Evolutionary conservation across 2,329 filamentous ascomycete species (phyloP), one percentile per base, ranked within the genome.

Genomic region (Fusarium abutilonis): DNA sequence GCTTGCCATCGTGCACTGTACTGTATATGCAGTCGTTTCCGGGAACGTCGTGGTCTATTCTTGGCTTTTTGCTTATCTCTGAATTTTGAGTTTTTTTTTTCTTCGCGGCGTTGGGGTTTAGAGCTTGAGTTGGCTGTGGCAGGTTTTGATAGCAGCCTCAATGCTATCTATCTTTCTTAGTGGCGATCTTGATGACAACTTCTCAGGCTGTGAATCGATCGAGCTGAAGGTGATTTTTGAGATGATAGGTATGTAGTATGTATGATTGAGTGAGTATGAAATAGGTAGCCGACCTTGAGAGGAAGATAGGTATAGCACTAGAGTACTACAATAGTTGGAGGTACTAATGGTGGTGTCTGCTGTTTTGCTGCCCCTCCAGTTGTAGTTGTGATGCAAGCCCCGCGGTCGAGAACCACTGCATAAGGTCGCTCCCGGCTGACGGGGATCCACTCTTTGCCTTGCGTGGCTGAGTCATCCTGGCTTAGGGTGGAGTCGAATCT

Each of bases 11-110:
- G 4, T 49, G 13, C 35, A 36, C 29, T 11, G 13, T 39, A 36
- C 29, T 11, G n/a, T 28, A n/a, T 50, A 47, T 51, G 47, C 11
- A 40, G 29, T 43, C 14, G 41, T 45, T 60, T 47, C 36, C 55
- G 56, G 48, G 55, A 60, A 60, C 32, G 56, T 60, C 56, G 55
- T 60, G 56, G 48, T 35, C 32, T 60, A 35, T 52, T 36, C 34
- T 42, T 46, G 42, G 49, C 42, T 48, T 26, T 26, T 23, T 36
- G 17, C 41, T 39, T 23, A 6, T 41, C 35, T 28, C 35, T 28
- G 21, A 28, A 14, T 29, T 59, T 60, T 60, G 56, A 53, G 41
- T 55, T 59, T 59, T 53, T 15, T 15, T 14, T 26, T 38, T 13
- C 28, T 10, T 29, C 19, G 38, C 29, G 55, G 55, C 36, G 41